phyloP scores from a whole-genome alignment of 257 asterid species.

The Jacaranda copaia region DNA sequence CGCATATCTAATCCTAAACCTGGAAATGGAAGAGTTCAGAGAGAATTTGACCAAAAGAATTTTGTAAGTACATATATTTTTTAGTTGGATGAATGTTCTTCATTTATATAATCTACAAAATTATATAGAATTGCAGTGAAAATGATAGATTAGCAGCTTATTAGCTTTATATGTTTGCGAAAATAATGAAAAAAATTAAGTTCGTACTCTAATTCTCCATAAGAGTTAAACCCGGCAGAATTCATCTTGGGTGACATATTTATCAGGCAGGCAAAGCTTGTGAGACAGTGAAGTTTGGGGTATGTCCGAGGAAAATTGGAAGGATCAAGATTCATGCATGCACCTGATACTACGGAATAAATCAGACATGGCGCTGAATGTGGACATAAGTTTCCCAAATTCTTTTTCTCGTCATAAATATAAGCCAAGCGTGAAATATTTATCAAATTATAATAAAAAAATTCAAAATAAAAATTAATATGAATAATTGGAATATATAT shows the following conservation, averaged over 20 bases:
- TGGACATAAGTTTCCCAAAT: no score
- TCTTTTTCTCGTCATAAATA: no score
- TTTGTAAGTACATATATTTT: background rate
- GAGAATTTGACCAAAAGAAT: background rate
- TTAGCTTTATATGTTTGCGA: background rate
- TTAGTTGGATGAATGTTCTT: background rate
- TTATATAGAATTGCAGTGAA: background rate
- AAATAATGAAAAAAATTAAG: background rate
- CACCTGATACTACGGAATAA: background rate
- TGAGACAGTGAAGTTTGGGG: slow-evolving; percentile 19
- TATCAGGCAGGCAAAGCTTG: slow-evolving; percentile 23
- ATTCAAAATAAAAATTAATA: no score
- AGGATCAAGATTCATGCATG: background rate
- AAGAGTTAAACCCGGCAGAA: background rate
- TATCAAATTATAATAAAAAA: no score
- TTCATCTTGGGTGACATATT: slow-evolving; percentile 1
- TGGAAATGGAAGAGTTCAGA: background rate
- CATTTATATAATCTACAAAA: background rate
- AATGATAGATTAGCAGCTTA: background rate
- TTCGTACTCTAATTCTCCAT: background rate
- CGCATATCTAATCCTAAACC: background rate
- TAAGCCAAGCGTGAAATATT: no score
- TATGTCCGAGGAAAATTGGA: background rate
- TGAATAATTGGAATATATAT: no score
- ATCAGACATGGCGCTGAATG: no score